Conservation (phyloP, 108 stramenopile species). For the Skeletonema grethae region DNA sequence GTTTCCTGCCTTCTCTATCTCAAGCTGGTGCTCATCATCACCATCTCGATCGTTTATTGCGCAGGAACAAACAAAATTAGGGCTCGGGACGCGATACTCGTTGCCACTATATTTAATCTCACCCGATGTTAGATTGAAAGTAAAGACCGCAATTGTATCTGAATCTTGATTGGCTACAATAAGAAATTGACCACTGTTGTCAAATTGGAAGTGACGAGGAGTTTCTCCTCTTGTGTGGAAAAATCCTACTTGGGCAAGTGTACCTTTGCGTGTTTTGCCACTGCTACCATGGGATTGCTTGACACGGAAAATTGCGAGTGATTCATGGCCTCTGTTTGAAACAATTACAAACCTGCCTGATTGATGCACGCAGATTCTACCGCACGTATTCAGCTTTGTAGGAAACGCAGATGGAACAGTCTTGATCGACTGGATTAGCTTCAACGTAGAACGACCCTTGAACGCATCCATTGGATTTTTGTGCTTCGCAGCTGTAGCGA, state of each 20-base stretch:
- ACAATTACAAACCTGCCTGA: conserved; percentile 90
- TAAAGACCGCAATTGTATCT: conserved; percentile 87
- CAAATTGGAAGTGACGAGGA: conserved; percentile 95
- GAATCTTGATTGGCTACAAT: conserved; percentile 95
- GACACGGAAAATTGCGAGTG: conserved; percentile 86
- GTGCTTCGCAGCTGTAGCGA: conserved; percentile 55
- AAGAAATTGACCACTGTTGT: conserved; percentile 86
- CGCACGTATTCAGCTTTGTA: conserved; percentile 91
- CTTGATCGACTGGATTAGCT: conserved; percentile 85
- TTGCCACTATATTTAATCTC: conserved; percentile 90
- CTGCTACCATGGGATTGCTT: conserved; percentile 44
- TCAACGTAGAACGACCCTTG: conserved; percentile 76
- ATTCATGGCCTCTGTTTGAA: conserved; percentile 95
- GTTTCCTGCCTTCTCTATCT: conserved; percentile 12
- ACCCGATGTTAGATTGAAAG: conserved; percentile 84
- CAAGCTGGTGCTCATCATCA: conserved; percentile 24
- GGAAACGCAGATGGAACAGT: conserved; percentile 92
- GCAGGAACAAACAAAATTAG: conserved; percentile 93
- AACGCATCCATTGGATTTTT: conserved; percentile 74
- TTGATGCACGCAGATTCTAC: conserved; percentile 89
- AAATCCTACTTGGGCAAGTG: conserved; percentile 78
- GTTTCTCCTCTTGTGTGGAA: conserved; percentile 94
- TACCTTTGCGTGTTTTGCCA: conserved; percentile 62
- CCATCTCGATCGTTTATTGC: conserved; percentile 47
- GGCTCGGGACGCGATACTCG: conserved; percentile 88